Percentiles rank a stretch among this genome's conserved stretches.
Conservation (phyloP, 2,329 filamentous ascomycete genomes). For the Exutisphaerella laricina region DNA sequence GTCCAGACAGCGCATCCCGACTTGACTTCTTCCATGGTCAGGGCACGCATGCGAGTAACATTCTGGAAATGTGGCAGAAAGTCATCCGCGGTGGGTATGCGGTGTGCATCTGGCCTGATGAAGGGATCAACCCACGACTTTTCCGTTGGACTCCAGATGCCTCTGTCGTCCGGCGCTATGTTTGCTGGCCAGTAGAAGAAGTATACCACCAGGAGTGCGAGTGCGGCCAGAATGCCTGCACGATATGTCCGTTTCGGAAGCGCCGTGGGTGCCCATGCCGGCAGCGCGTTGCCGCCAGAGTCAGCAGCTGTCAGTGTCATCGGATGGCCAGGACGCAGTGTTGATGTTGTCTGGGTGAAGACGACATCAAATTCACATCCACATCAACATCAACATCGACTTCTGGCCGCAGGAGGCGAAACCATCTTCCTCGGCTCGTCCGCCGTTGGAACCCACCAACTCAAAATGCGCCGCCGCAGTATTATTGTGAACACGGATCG, state of each 20-base stretch:
- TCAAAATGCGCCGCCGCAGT: too few relatives aligned
- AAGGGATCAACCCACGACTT: neutral
- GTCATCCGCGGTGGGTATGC: neutral
- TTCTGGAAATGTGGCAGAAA: conserved; percentile 7
- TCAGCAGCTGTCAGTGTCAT: neutral
- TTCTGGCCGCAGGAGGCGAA: too few relatives aligned
- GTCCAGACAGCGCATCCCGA: conserved; percentile 6
- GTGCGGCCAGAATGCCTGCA: neutral
- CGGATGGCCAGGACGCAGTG: too few relatives aligned
- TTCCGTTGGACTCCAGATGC: conserved; percentile 1
- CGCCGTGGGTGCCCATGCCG: neutral
- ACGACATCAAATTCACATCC: too few relatives aligned
- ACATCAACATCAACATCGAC: too few relatives aligned
- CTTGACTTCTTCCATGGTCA: conserved; percentile 10
- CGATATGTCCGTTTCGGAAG: conserved; percentile 6
- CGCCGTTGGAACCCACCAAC: too few relatives aligned
- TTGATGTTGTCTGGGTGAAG: too few relatives aligned
- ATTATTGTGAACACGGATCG: too few relatives aligned
- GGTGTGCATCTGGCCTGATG: conserved; percentile 1
- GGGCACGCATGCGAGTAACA: conserved; percentile 2
- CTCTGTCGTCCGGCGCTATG: neutral
- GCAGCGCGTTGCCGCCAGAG: neutral
- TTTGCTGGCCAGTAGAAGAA: conserved; percentile 5
- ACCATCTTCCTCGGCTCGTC: too few relatives aligned
- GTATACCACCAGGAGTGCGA: neutral